Conservation (phyloP, 2,329 filamentous ascomycete species). For the Albophoma yamanashiensis region DNA sequence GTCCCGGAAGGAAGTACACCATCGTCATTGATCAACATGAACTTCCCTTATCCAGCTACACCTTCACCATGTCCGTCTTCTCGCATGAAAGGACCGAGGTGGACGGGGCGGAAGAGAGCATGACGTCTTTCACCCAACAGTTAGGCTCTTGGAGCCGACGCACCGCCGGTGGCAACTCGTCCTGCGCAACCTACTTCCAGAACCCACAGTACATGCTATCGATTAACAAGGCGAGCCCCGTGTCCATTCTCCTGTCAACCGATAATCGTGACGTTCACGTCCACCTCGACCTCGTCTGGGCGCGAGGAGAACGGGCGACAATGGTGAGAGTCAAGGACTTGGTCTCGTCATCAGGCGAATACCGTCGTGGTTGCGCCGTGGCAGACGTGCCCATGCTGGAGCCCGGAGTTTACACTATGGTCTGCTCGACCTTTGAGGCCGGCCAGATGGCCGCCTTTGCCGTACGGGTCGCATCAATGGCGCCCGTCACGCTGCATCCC, state of each 20-base stretch:
- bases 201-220: slow-evolving; percentile 79
- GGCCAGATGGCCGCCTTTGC: slow-evolving; percentile 66
- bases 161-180: slow-evolving; percentile 76
- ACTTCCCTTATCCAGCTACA: slow-evolving; percentile 60
- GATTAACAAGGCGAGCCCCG: slow-evolving; percentile 42
- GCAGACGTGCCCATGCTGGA: slow-evolving; percentile 52
- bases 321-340: slow-evolving; percentile 66
- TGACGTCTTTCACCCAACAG: slow-evolving; percentile 47
- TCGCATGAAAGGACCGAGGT: slow-evolving; percentile 54
- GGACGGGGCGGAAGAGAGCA: slow-evolving; percentile 47
- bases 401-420: slow-evolving; percentile 70
- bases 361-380: slow-evolving; percentile 68
- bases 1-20: slow-evolving; percentile 34
- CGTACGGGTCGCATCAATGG: slow-evolving; percentile 60
- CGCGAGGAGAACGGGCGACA: slow-evolving; percentile 59
- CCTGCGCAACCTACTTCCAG: slow-evolving; percentile 62
- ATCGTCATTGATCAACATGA: slow-evolving; percentile 71
- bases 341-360: slow-evolving; percentile 76
- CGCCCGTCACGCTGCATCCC: slow-evolving; percentile 42
- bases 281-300: slow-evolving; percentile 78
- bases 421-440: slow-evolving; percentile 83
- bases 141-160: slow-evolving; percentile 63
- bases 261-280: slow-evolving; percentile 57
- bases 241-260: slow-evolving; percentile 67
- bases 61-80: slow-evolving; percentile 82